These are phyloP conservation scores for Botryosphaeria agaves DNA, from an alignment of 2,329 filamentous ascomycete species.

Conservation along the genomic window DNA sequence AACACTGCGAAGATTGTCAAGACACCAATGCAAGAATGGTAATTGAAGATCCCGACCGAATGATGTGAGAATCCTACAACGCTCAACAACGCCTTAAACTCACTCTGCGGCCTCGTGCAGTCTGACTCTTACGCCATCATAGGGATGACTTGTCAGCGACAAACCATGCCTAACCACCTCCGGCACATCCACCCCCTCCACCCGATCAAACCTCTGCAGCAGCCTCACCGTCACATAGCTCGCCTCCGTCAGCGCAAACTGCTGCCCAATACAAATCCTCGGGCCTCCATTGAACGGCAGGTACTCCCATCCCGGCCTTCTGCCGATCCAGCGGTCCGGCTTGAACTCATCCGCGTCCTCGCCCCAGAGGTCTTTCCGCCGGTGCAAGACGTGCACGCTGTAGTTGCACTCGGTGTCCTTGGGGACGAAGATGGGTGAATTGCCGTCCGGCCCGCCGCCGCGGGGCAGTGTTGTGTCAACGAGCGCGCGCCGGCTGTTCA, in stretches of 20 bases:
- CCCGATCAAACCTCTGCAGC: slow-evolving; percentile 13
- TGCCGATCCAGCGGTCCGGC: slow-evolving; percentile 4
- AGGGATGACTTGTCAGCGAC: too few relatives aligned
- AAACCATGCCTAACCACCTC: too few relatives aligned
- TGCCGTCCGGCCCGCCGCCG: slow-evolving; percentile 30
- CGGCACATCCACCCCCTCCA: slow-evolving; percentile 9
- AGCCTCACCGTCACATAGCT: slow-evolving; percentile 13
- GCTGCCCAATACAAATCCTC: slow-evolving; percentile 9
- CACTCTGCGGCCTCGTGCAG: too few relatives aligned
- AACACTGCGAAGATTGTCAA: too few relatives aligned
- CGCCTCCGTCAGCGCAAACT: slow-evolving; percentile 13
- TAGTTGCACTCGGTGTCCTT: slow-evolving; percentile 29
- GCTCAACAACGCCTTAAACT: too few relatives aligned
- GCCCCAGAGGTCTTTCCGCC: slow-evolving; percentile 29
- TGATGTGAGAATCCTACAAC: too few relatives aligned
- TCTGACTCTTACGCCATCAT: too few relatives aligned
- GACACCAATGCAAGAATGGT: too few relatives aligned
- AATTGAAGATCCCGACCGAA: too few relatives aligned
- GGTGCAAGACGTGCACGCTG: slow-evolving; percentile 31
- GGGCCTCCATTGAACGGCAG: slow-evolving; percentile 17
- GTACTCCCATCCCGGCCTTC: slow-evolving; percentile 14
- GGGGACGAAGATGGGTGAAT: slow-evolving; percentile 30
- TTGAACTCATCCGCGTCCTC: slow-evolving; percentile 29
- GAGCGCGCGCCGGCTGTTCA: slow-evolving; percentile 32
- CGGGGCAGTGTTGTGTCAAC: slow-evolving; percentile 33